These are phyloP conservation scores for Phialocephala sp. DNA, from an alignment of 2,329 filamentous ascomycete genomes.

Conservation along the genomic window DNA sequence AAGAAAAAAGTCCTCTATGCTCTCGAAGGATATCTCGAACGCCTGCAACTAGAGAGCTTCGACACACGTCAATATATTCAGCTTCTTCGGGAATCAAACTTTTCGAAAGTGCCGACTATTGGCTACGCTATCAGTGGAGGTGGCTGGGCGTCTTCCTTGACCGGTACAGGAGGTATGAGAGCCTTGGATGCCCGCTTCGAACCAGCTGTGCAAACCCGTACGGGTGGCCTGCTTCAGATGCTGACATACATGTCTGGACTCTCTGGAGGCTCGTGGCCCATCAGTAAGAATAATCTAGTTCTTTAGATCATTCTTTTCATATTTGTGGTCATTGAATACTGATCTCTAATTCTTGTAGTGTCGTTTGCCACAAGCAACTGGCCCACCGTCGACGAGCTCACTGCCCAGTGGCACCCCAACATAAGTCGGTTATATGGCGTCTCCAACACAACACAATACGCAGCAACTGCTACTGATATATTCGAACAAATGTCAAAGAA, in stretches of 20 bases:
- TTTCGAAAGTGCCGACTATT: constrained; percentile 22
- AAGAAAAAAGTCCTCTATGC: constrained; percentile 22
- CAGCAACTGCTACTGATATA: neutral
- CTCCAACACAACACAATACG: constrained; percentile 2
- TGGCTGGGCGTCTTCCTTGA: constrained; percentile 23
- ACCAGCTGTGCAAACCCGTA: constrained; percentile 20
- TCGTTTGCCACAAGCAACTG: constrained; percentile 24
- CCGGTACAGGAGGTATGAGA: constrained; percentile 23
- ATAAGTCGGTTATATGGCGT: neutral
- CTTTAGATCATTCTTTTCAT: neutral
- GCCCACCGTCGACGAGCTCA: constrained; percentile 22
- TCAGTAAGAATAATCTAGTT: neutral
- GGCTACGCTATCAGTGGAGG: constrained; percentile 27
- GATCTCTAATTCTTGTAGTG: neutral
- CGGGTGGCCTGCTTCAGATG: constrained; percentile 25
- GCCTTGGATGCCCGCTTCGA: constrained; percentile 23
- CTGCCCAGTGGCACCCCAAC: constrained; percentile 14
- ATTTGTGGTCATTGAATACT: neutral
- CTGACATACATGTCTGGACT: constrained; percentile 28
- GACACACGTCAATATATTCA: constrained; percentile 16
- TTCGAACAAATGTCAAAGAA: constrained; percentile 22
- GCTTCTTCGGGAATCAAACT: constrained; percentile 14
- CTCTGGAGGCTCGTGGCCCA: constrained; percentile 26
- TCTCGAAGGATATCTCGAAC: constrained; percentile 23
- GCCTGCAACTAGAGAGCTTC: constrained; percentile 19